Evolutionary conservation across 2,329 filamentous ascomycete species (phyloP), one percentile per base, ranked within the genome.

Genomic region (Penicillium sp.): DNA sequence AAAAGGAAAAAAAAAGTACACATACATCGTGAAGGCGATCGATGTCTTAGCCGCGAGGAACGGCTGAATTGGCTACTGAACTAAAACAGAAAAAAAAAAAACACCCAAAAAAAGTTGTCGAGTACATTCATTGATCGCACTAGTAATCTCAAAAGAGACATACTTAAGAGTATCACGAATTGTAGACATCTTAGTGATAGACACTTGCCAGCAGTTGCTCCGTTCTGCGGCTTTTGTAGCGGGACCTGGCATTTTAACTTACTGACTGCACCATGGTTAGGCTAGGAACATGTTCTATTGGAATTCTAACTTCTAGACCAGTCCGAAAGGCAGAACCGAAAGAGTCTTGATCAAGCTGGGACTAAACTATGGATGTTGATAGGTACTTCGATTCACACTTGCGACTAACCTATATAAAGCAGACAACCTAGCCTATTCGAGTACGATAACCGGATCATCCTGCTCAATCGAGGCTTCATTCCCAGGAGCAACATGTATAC

Each of bases 401-500:
- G 6, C n/a, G 5, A 17, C 4, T 21, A 23, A 35, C 13, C 5
- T 48, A 33, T 8, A 8, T 6, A 17, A 23, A 33, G 2, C 10
- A 25, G 2, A 41, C 36, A 1, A 41, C 3, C 54, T 58, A 1
- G 33, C 3, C 54, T 58, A 62, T 12, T 62, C 58, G 17, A 64
- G 48, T 31, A 41, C 31, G 49, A 64, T 58, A 23, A 51, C 27
- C 10, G 41, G 23, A 10, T 38, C 35, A 13, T 39, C 49, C 25
- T 42, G 53, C 39, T 49, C 50, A 19, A 44, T 45, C 29, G 48
- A 53, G 25, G 33, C 6, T 6, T 60, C 57, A 12, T 42, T 38
- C 33, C 55, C 57, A 21, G 42, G 39, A 17, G 48, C 38, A 27
- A 29, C 33, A 49, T 68, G 66, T 4, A 59, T 55, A 15, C 67